These are phyloP conservation scores for Paramecium pentaurelia DNA, from an alignment of 73 alveolate genomes.

Conservation along the genomic window DNA sequence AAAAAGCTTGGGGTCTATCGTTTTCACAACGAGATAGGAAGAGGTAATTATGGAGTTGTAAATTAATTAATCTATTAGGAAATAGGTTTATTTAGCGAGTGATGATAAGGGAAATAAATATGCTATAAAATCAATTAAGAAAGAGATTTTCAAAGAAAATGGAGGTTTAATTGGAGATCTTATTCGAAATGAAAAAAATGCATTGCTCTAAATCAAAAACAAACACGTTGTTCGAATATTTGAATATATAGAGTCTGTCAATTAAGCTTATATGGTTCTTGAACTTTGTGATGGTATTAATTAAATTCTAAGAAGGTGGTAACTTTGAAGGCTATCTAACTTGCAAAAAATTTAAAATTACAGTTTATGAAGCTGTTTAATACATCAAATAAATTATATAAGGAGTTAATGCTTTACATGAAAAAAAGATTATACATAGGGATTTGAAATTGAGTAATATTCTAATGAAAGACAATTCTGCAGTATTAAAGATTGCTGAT, in stretches of 20 bases:
- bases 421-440: conserved; percentile 79
- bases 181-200: background rate
- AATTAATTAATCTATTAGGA: background rate
- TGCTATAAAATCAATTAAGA: background rate
- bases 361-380: conserved; percentile 78
- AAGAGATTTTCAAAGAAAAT: background rate
- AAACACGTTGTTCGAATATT: background rate
- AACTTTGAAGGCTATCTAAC: background rate
- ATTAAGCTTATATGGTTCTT: background rate
- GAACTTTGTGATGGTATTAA: conserved; percentile 8
- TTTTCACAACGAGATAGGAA: background rate
- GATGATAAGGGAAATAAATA: background rate
- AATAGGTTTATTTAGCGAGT: background rate
- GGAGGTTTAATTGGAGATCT: conserved; percentile 1
- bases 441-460: conserved; percentile 89
- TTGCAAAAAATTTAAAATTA: background rate
- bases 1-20: background rate
- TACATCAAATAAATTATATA: conserved; percentile 78
- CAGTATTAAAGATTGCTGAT: conserved; percentile 83
- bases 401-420: conserved; percentile 83
- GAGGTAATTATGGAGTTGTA: background rate
- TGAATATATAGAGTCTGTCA: background rate
- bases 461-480: conserved; percentile 64
- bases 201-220: background rate
- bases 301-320: background rate